Percentiles rank a stretch among this genome's conserved stretches.
phyloP scores from a whole-genome alignment of 148 eudicot species.

The Rhododendron ovatum region DNA sequence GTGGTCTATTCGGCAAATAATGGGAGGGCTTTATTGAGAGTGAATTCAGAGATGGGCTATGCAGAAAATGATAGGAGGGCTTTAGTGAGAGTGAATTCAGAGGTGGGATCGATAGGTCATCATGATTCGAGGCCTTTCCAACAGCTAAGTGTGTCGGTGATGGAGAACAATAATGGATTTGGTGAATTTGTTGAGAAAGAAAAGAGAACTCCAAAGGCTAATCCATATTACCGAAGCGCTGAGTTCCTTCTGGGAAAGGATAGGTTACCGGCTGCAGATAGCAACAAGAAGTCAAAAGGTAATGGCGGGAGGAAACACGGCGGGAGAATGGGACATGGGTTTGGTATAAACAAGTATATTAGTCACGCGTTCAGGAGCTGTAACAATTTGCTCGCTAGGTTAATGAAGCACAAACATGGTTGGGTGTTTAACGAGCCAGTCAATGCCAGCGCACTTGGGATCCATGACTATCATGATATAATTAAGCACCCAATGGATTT shows the following conservation, averaged over 20 bases:
- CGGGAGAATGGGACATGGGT: constrained; percentile 33
- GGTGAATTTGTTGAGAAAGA: constrained; percentile 68
- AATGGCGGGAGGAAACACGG: constrained; percentile 37
- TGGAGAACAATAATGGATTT: constrained; percentile 40
- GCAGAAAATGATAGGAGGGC: constrained; percentile 39
- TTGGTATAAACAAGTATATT: constrained; percentile 42
- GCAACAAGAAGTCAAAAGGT: constrained; percentile 50
- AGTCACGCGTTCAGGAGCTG: constrained; percentile 39
- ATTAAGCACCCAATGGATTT: constrained; percentile 37
- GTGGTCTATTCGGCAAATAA: constrained; percentile 25
- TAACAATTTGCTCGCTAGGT: constrained; percentile 17
- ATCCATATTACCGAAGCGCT: constrained; percentile 64
- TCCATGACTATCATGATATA: constrained; percentile 28
- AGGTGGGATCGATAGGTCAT: constrained; percentile 38
- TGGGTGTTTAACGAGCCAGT: constrained; percentile 41
- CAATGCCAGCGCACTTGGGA: constrained; percentile 19
- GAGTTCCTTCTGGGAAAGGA: constrained; percentile 85
- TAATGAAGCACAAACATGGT: constrained; percentile 33
- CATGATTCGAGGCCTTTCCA: constrained; percentile 43
- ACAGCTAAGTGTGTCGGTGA: constrained; percentile 53
- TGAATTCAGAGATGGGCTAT: constrained; percentile 40
- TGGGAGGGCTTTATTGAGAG: constrained; percentile 26
- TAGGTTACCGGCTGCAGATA: constrained; percentile 63
- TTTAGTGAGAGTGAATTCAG: constrained; percentile 36
- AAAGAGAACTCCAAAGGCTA: constrained; percentile 92